A percentile compares a stretch with the other conserved stretches of the same genome.
phyloP scores from a whole-genome alignment of 2,329 filamentous ascomycete genomes.

The Aspergillus sp. region DNA sequence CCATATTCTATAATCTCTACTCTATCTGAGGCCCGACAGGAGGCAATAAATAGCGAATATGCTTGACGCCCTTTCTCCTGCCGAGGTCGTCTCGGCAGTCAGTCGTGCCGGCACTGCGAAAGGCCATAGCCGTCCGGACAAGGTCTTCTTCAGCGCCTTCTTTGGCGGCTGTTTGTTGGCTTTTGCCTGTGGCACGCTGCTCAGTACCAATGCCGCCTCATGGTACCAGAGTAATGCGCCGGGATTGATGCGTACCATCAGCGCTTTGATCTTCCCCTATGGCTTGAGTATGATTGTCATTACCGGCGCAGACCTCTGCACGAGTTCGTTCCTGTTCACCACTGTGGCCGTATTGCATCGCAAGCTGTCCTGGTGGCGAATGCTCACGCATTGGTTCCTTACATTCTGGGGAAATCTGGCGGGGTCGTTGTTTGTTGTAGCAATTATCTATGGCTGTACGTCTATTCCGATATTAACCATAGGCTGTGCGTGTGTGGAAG shows the following conservation, averaged over 20 bases:
- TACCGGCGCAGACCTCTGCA: constrained; percentile 44
- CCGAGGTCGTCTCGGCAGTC: constrained; percentile 45
- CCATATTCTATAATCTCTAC: no score
- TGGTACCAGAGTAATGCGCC: constrained; percentile 45
- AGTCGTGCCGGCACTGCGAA: constrained; percentile 45
- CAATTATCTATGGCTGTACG: constrained; percentile 43
- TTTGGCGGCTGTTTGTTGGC: constrained; percentile 46
- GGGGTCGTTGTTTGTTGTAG: constrained; percentile 42
- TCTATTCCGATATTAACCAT: background rate
- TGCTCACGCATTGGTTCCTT: constrained; percentile 38
- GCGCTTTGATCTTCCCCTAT: constrained; percentile 43
- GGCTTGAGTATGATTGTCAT: constrained; percentile 45
- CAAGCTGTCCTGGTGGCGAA: constrained; percentile 28
- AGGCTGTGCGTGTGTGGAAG: background rate
- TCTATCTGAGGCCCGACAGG: no score
- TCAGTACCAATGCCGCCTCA: constrained; percentile 40
- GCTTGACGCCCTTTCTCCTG: constrained; percentile 39
- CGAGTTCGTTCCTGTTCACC: constrained; percentile 41
- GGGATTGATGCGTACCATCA: constrained; percentile 40
- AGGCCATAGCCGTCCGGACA: constrained; percentile 46
- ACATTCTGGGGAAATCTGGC: constrained; percentile 45
- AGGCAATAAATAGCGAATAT: background rate
- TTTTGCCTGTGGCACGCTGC: constrained; percentile 43
- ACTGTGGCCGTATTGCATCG: constrained; percentile 39
- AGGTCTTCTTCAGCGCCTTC: constrained; percentile 45